Percentiles rank a stretch among this genome's conserved stretches.
These are phyloP conservation scores for Simmondsia chinensis DNA, from an alignment of 148 eudicot genomes.

Conservation along the genomic window DNA sequence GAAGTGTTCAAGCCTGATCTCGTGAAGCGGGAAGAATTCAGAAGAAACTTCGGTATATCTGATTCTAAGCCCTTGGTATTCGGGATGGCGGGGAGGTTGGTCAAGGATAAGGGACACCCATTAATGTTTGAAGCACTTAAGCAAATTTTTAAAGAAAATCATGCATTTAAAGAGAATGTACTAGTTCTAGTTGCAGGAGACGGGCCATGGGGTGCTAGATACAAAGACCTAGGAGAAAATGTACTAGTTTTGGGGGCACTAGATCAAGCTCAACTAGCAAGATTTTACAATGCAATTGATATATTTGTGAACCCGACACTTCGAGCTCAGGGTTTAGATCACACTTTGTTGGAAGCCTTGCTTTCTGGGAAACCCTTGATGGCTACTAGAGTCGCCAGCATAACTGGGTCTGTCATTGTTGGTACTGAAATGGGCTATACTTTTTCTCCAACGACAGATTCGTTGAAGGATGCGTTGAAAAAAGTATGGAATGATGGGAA, in stretches of 20 bases:
- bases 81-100: conserved; percentile 31
- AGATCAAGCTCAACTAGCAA: conserved; percentile 16
- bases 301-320: conserved; percentile 37
- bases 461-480: conserved; percentile 17
- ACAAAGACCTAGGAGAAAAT: conserved; percentile 19
- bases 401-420: conserved; percentile 25
- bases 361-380: conserved; percentile 26
- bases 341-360: conserved; percentile 39
- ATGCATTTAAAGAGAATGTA: too few species aligned
- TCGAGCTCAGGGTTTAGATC: conserved; percentile 45
- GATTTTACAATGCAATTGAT: conserved; percentile 30
- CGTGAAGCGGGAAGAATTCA: conserved; percentile 7
- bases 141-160: neutral
- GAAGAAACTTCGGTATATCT: conserved; percentile 9
- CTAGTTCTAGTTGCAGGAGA: conserved; percentile 26
- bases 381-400: conserved; percentile 25
- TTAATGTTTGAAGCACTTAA: conserved; percentile 25
- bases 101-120: conserved; percentile 34
- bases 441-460: conserved; percentile 25
- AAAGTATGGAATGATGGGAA: conserved; percentile 14
- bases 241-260: conserved; percentile 24
- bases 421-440: conserved; percentile 22
- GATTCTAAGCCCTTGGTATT: conserved; percentile 16
- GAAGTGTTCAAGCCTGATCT: conserved; percentile 8
- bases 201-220: conserved; percentile 31